Evolutionary conservation across 169 alveolate genomes (phyloP), one percentile per base, ranked within the genome.

Genomic region (Cryptosporidium viatorum): DNA sequence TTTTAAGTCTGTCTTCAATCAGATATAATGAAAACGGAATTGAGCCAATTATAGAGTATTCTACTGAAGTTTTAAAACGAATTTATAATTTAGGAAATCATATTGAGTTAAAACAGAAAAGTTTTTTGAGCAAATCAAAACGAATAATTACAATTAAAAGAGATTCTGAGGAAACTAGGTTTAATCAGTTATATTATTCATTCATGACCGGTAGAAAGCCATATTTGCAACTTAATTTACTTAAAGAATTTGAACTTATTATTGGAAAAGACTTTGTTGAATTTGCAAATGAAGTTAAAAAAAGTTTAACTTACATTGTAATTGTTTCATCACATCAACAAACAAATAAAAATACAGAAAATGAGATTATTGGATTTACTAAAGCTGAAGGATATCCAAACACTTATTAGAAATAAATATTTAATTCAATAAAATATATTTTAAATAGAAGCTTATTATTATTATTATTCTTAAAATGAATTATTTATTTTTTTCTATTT

Each of bases 351-450:
- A 37, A 73, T 33, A 73, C 51, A 26, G 86, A 51, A 39, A 73
- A 51, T 14, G 71, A 73, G 31, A 51, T 51, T 4, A 10, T 41
- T 5, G 86, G 70, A 1, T 73, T 73, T 33, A 55, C 51, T 52
- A 26, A 51, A n/a, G 55, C 86, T n/a, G 70, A 73, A 16, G 86
- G 86, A 14, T 73, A 29, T 29, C 71, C 86, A 31, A 37, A 73
- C 39, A 59, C 51, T 4, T 48, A 14, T 48, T 48, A 48, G 55
- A 48, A 14, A 14, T 45, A 14, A 41, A 7, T 41, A 41, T 41
- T 41, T 41, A 39, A 39, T 8, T 41, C 16, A 41, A 2, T 9
- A 2, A 41, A 41, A 41, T 41, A 6, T 3, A 0, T 33, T 33
- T 3, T 33, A 33, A 3, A 1, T 33, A 33, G 6, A 33, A 33